A percentile compares a stretch with the other conserved stretches of the same genome.
phyloP scores from a whole-genome alignment of 116 monocot genomes.

The Iris pallida region DNA sequence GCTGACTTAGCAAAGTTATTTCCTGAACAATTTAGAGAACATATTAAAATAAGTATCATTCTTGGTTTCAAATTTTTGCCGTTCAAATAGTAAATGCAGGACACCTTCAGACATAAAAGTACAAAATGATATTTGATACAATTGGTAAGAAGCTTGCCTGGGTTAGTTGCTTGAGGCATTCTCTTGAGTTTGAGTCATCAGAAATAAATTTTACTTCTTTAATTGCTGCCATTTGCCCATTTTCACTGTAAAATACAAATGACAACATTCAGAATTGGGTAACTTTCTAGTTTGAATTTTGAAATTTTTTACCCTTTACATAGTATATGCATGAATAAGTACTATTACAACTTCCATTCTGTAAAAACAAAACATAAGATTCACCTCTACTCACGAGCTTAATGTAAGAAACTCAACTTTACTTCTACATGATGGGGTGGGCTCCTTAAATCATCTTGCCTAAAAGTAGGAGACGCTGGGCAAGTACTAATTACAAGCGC shows the following conservation, averaged over 20 bases:
- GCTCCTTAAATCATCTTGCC: constrained; percentile 48
- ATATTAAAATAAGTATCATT: neutral
- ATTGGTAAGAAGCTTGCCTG: constrained; percentile 42
- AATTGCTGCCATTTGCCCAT: constrained; percentile 87
- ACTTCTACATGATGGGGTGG: constrained; percentile 64
- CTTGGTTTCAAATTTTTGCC: neutral
- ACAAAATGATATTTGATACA: neutral
- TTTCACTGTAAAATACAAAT: constrained; percentile 41
- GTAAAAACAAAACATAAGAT: neutral
- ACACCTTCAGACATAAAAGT: neutral
- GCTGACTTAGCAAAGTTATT: constrained; percentile 5
- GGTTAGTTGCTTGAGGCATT: constrained; percentile 70
- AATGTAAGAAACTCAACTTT: constrained; percentile 12
- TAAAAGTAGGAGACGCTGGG: constrained; percentile 32
- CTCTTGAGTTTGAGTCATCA: constrained; percentile 84
- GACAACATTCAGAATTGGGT: neutral
- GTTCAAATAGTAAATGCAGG: neutral
- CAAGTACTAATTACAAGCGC: constrained; percentile 20
- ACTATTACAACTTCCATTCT: neutral
- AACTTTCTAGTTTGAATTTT: neutral
- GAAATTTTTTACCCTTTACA: neutral
- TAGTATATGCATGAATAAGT: neutral
- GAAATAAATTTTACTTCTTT: constrained; percentile 74
- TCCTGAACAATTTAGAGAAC: neutral
- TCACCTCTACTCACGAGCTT: neutral